A percentile compares a stretch with the other conserved stretches of the same genome.
phyloP scores from a whole-genome alignment of 140 eudicot genomes.

The Bidens hawaiensis region DNA sequence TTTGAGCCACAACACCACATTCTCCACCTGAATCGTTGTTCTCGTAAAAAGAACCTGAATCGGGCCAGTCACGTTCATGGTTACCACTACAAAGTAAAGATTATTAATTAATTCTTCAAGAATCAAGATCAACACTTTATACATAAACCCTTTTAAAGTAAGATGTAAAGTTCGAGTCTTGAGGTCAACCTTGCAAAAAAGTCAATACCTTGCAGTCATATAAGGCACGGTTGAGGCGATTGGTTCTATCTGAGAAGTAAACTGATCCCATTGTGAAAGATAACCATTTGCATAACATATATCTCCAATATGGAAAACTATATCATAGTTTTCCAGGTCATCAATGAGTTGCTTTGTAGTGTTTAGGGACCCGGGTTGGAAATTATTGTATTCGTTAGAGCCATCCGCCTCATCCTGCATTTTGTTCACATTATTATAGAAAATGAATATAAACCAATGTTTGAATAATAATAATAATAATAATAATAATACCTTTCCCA shows the following conservation, averaged over 20 bases:
- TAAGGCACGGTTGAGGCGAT: constrained; percentile 60
- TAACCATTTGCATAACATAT: constrained; percentile 68
- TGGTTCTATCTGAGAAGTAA: constrained; percentile 67
- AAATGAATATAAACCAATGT: background rate
- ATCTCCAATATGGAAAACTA: constrained; percentile 76
- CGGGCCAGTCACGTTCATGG: constrained; percentile 71
- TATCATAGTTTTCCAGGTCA: constrained; percentile 60
- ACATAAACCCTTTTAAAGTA: background rate
- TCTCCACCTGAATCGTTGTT: constrained; percentile 68
- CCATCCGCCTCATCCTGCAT: constrained; percentile 21
- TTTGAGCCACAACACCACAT: constrained; percentile 62
- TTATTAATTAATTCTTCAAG: background rate
- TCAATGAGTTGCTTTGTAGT: constrained; percentile 56
- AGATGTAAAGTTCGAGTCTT: background rate
- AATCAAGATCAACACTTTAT: background rate
- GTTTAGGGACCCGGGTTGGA: constrained; percentile 67
- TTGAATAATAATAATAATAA: background rate
- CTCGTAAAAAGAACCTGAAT: constrained; percentile 57
- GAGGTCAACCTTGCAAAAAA: background rate
- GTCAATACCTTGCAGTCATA: constrained; percentile 57
- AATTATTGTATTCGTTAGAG: constrained; percentile 44
- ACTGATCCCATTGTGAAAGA: constrained; percentile 83
- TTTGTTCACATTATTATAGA: background rate
- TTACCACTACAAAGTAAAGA: constrained; percentile 43
- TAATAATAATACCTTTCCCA: constrained; percentile 68